A percentile compares a stretch with the other conserved stretches of the same genome.
phyloP scores from a whole-genome alignment of 331 rosid species.

The Pyrus hybrid region DNA sequence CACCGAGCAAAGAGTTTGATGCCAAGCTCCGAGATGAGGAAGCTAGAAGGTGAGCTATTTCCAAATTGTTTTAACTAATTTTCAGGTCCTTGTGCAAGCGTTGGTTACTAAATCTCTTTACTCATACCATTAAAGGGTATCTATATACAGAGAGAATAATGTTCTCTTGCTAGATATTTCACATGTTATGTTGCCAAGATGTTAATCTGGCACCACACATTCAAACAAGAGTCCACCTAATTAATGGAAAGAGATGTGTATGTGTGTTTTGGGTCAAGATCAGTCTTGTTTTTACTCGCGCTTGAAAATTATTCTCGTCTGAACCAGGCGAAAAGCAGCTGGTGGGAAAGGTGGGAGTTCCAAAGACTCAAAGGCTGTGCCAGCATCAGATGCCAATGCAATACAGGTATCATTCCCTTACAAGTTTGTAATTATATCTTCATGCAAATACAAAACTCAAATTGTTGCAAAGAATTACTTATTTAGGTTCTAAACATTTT shows the following conservation, averaged over 20 bases:
- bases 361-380: conserved; percentile 45
- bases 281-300: not conserved
- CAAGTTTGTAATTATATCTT: too few relatives aligned
- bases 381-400: conserved; percentile 55
- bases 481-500: not conserved
- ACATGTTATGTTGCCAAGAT: not conserved
- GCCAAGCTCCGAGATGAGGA: conserved; percentile 68
- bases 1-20: conserved; percentile 90
- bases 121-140: not conserved
- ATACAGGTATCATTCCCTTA: conserved; percentile 28
- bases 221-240: not conserved
- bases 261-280: not conserved
- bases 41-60: conserved; percentile 58
- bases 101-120: not conserved
- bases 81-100: not conserved
- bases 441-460: not conserved
- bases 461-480: not conserved
- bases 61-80: not conserved
- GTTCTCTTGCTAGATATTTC: not conserved
- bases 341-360: conserved; percentile 28
- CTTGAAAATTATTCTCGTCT: conserved; percentile 2
- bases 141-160: not conserved
- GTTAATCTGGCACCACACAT: not conserved
- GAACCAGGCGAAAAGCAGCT: conserved; percentile 42
- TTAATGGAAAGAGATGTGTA: not conserved